Base-by-base conservation (phyloP, 768 basidiomycete genomes). In the Tylopilus balloui region DNA sequence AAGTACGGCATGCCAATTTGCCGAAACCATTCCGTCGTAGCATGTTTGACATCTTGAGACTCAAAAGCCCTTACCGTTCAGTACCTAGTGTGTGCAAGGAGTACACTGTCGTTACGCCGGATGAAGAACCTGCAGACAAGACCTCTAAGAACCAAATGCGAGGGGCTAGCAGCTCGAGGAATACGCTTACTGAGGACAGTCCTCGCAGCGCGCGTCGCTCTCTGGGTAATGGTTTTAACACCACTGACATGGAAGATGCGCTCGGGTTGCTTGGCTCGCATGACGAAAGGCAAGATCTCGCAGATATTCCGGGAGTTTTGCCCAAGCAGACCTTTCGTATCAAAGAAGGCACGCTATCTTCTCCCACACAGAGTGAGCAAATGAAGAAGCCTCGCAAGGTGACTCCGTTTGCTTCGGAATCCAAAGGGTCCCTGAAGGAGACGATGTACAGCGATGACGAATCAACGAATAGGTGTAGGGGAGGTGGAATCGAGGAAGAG, bases 21-120 rank as follows among this genome's bases (percentile, higher is more conserved):
- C 54, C 47, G 13, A 62, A 52, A 47, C 47, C 58, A 31, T 54
- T 53, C 42, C 58, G 54, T 27, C 60, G 50, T 13, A 51, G 54
- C 52, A 56, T 58, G 54, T 54, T 65, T 23, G 54, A 58, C 38
- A 48, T 65, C 9, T 39, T 67, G 42, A 60, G 45, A 38, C 51
- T 59, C 23, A 57, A 38, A 19, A 35, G 36, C 23, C 32, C 45
- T 34, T 29, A 42, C n/a, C 57, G 20, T 3, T 21, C 34, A n/a
- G 32, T 24, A 12, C 45, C 45, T 13, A 50, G 20, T 17, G 17
- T n/a, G 14, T 38, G 13, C 29, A 35, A 39, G 15, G 38, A 46
- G 17, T 48, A 57, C 27, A 11, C 32, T 3, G 29, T 24, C 27
- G 25, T 57, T 15, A 14, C 15, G 4, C 36, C 29, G 6, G 43